Percentiles rank a stretch among this genome's conserved stretches.
Evolutionary conservation across 2,329 filamentous ascomycete genomes (phyloP).

Genomic region (Trichocomaceae sp.): DNA sequence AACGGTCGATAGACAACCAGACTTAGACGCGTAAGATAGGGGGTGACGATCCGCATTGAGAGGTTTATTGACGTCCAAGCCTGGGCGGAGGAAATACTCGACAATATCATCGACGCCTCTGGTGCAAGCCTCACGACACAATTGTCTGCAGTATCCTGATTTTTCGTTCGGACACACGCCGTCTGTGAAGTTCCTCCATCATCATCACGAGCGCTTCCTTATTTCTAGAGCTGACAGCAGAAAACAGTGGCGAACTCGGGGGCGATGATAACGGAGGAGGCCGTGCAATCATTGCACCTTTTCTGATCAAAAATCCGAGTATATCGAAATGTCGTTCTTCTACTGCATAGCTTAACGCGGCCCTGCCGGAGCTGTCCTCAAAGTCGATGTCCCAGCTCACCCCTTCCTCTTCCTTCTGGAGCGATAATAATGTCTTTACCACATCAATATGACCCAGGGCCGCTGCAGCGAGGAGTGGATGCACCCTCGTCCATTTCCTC

Average conservation of each 20-base stretch:
- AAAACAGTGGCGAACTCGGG: background rate
- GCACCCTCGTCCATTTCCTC: no score
- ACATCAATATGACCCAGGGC: background rate
- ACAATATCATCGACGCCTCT: background rate
- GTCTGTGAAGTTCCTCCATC: background rate
- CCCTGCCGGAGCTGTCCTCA: background rate
- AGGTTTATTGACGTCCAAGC: background rate
- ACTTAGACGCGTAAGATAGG: background rate
- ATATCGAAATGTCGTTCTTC: background rate
- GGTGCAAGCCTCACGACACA: background rate
- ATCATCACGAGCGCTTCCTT: background rate
- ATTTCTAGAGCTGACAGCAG: background rate
- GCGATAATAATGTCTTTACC: background rate
- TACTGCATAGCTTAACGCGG: background rate
- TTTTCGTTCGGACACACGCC: background rate
- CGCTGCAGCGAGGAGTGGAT: background rate
- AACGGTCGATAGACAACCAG: background rate
- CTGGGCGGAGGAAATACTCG: background rate
- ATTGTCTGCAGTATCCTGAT: background rate
- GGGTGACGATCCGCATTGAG: background rate
- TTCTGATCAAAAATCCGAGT: background rate
- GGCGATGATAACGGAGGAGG: background rate
- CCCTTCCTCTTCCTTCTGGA: background rate
- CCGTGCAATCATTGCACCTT: background rate
- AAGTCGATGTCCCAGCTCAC: background rate